phyloP scores from a whole-genome alignment of 2,329 filamentous ascomycete genomes.

The Thelonectria rubi region DNA sequence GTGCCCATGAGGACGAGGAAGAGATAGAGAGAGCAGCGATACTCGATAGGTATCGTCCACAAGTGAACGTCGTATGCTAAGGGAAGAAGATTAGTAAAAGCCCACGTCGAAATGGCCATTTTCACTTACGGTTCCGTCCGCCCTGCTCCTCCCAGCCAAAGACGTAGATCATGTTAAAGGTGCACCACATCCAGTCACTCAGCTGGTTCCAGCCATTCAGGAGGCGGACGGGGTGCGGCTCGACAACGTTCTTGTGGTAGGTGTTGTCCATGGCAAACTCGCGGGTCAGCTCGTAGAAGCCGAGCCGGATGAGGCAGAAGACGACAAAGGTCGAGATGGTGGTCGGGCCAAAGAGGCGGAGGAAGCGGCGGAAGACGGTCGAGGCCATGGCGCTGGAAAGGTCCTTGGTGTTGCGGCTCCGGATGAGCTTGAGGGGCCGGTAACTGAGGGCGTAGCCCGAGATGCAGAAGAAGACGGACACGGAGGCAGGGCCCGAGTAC shows the following conservation, averaged over 20 bases:
- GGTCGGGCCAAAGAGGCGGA: slow-evolving; percentile 63
- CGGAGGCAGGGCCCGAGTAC: slow-evolving; percentile 65
- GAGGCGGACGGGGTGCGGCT: slow-evolving; percentile 56
- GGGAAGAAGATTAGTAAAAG: slow-evolving; percentile 31
- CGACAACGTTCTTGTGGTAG: slow-evolving; percentile 59
- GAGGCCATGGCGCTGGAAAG: slow-evolving; percentile 59
- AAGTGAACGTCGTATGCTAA: slow-evolving; percentile 64
- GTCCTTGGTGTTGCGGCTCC: slow-evolving; percentile 48
- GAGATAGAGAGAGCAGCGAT: slow-evolving; percentile 65
- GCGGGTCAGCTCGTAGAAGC: slow-evolving; percentile 59
- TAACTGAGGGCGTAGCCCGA: slow-evolving; percentile 69
- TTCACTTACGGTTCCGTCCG: slow-evolving; percentile 54
- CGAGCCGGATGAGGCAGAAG: slow-evolving; percentile 54
- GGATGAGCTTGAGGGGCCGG: slow-evolving; percentile 58
- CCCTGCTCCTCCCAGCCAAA: slow-evolving; percentile 60
- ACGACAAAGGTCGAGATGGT: slow-evolving; percentile 60
- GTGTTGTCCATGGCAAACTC: slow-evolving; percentile 54
- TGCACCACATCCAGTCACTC: slow-evolving; percentile 56
- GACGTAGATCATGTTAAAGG: slow-evolving; percentile 61
- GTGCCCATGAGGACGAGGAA: slow-evolving; percentile 63
- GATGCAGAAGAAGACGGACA: slow-evolving; percentile 70
- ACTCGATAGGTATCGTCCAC: slow-evolving; percentile 71
- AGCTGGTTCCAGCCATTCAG: slow-evolving; percentile 52
- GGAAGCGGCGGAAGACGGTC: slow-evolving; percentile 60
- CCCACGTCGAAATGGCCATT: background rate